Percentiles rank a stretch among this genome's conserved stretches.
Evolutionary conservation across 2,329 filamentous ascomycete species (phyloP).

Genomic region (Stylonectria norvegica): DNA sequence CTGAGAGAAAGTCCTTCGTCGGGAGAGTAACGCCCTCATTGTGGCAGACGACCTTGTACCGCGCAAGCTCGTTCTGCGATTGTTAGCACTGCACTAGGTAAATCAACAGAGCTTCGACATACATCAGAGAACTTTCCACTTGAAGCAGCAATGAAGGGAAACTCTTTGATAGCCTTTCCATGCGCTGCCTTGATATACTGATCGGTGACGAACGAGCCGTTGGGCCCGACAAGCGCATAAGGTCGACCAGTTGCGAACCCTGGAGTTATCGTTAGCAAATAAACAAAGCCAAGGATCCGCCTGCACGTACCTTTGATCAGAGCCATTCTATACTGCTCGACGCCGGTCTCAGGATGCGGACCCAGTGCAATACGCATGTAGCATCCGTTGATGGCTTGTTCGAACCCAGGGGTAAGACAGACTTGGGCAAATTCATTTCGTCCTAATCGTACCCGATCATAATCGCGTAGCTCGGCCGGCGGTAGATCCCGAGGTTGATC

Average conservation of each 20-base stretch:
- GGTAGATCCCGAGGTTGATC: slow-evolving; percentile 67
- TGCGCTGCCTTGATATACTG: slow-evolving; percentile 80
- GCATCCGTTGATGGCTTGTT: slow-evolving; percentile 75
- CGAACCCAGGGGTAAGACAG: slow-evolving; percentile 90
- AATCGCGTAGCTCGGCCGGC: slow-evolving; percentile 72
- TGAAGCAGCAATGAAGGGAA: slow-evolving; percentile 87
- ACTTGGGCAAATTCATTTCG: slow-evolving; percentile 84
- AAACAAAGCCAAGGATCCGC: slow-evolving; percentile 19
- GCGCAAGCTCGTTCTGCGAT: slow-evolving; percentile 68
- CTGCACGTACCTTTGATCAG: slow-evolving; percentile 69
- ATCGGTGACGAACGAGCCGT: slow-evolving; percentile 76
- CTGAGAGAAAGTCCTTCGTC: slow-evolving; percentile 63
- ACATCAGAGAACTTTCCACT: slow-evolving; percentile 82
- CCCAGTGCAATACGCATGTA: slow-evolving; percentile 84
- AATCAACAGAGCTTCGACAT: slow-evolving; percentile 24
- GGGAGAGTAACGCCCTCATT: slow-evolving; percentile 71
- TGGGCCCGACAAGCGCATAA: slow-evolving; percentile 78
- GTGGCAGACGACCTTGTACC: slow-evolving; percentile 72
- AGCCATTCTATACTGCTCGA: slow-evolving; percentile 82
- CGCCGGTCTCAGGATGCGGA: slow-evolving; percentile 66
- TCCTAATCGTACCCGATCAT: slow-evolving; percentile 79
- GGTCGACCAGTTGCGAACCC: slow-evolving; percentile 75
- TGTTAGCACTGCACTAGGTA: slow-evolving; percentile 21
- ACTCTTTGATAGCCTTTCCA: slow-evolving; percentile 78
- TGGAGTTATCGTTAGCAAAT: too few relatives aligned